phyloP scores from a whole-genome alignment of 805 yeast genomes.

The Sugiyamaella lignohabitans region DNA sequence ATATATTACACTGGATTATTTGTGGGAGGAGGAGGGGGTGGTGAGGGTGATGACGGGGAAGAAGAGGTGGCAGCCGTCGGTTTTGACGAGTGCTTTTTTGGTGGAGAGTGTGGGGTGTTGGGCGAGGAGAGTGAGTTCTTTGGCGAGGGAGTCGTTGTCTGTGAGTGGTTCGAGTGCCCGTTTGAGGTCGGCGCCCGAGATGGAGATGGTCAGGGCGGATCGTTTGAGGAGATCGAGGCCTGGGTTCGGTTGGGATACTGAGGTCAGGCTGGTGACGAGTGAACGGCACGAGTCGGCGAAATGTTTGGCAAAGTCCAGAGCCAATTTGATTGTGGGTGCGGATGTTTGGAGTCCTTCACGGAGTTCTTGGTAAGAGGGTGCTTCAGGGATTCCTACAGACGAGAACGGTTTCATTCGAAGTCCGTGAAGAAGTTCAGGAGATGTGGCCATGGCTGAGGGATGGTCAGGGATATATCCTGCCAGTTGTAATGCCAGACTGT shows the following conservation, averaged over 20 bases:
- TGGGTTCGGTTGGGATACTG: conserved; percentile 18
- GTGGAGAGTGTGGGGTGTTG: neutral
- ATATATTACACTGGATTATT: neutral
- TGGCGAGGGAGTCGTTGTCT: neutral
- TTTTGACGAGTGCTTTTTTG: conserved; percentile 23
- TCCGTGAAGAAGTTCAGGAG: conserved; percentile 37
- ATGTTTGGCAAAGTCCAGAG: conserved; percentile 21
- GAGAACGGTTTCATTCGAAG: conserved; percentile 75
- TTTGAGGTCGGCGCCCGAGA: conserved; percentile 3
- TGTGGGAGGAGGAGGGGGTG: neutral
- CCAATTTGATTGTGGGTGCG: conserved; percentile 8
- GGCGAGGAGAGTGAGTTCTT: conserved; percentile 5
- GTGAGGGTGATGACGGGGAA: conserved; percentile 36
- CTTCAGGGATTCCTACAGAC: conserved; percentile 69
- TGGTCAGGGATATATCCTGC: conserved; percentile 8
- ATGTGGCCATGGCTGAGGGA: conserved; percentile 14
- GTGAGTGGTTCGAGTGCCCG: neutral
- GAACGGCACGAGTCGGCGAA: conserved; percentile 20
- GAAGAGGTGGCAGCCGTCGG: conserved; percentile 39
- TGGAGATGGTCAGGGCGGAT: conserved; percentile 15
- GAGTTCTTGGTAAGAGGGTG: conserved; percentile 45
- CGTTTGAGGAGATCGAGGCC: conserved; percentile 20
- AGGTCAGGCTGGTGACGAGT: conserved; percentile 16
- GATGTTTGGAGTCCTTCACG: neutral
- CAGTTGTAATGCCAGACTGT: conserved; percentile 15